phyloP scores from a whole-genome alignment of 192 early-diverging fungal genomes.

The Phycomyces blakesleeanus region DNA sequence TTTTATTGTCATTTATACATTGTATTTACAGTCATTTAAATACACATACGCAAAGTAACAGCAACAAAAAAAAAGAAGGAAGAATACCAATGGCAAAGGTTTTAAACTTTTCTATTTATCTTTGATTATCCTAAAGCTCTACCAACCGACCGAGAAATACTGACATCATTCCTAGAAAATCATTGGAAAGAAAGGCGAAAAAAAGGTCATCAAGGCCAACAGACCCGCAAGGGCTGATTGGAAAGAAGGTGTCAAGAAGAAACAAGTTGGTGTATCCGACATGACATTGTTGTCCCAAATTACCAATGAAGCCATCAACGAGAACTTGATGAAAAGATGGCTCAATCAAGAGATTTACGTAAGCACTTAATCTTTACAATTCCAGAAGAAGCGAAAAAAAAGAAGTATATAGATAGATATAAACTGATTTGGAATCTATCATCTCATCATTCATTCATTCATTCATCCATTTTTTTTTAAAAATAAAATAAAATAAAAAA shows the following conservation, averaged over 20 bases:
- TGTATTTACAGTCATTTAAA: too few species aligned
- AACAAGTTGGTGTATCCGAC: constrained; percentile 79
- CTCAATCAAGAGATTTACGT: constrained; percentile 86
- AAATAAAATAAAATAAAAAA: background rate
- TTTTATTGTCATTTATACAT: too few species aligned
- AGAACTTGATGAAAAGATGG: constrained; percentile 90
- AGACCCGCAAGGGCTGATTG: constrained; percentile 58
- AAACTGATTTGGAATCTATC: too few species aligned
- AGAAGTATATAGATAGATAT: too few species aligned
- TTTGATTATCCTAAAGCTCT: too few species aligned
- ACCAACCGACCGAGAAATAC: background rate
- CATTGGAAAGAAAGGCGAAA: constrained; percentile 24
- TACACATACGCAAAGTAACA: too few species aligned
- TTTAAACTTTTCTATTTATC: background rate
- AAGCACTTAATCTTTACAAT: constrained; percentile 30
- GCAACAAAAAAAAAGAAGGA: too few species aligned
- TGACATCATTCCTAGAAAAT: constrained; percentile 2
- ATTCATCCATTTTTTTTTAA: too few species aligned
- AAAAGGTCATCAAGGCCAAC: constrained; percentile 37
- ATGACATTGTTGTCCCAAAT: constrained; percentile 93
- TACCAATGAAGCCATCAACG: constrained; percentile 91
- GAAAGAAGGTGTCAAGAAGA: constrained; percentile 73
- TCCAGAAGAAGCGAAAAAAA: too few species aligned
- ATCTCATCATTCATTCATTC: too few species aligned
- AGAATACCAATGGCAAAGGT: constrained; percentile 11